phyloP scores from a whole-genome alignment of 1,284 basidiomycete species.

The Ganoderma multipileum region DNA sequence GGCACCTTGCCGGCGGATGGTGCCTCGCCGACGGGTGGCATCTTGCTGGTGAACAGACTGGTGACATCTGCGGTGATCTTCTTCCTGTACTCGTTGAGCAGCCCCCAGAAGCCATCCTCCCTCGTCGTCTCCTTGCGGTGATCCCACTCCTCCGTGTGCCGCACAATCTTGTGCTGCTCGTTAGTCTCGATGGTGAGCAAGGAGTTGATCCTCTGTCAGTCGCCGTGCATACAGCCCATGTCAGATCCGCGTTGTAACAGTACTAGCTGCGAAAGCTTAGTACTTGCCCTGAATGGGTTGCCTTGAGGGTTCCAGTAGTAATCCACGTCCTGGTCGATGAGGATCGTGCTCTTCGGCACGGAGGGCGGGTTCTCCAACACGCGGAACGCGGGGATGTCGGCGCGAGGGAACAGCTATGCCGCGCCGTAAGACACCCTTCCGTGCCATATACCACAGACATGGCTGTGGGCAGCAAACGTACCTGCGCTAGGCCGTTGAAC shows the following conservation, averaged over 20 bases:
- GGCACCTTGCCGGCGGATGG: not conserved
- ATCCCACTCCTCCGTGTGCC: constrained; percentile 57
- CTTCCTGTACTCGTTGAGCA: constrained; percentile 55
- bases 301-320: constrained; percentile 51
- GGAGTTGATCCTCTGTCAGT: constrained; percentile 49
- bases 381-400: constrained; percentile 52
- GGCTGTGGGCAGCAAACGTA: no score
- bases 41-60: constrained; percentile 40
- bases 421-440: not conserved
- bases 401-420: constrained; percentile 50
- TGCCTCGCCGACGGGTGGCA: constrained; percentile 19
- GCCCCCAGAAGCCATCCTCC: constrained; percentile 55
- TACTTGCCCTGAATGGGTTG: constrained; percentile 48
- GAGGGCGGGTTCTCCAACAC: constrained; percentile 50
- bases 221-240: not conserved
- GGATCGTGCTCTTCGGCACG: constrained; percentile 46
- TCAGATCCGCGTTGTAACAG: not conserved
- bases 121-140: constrained; percentile 48
- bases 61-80: constrained; percentile 50
- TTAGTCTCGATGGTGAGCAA: constrained; percentile 53
- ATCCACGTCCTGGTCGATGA: constrained; percentile 57
- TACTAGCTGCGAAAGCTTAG: constrained; percentile 19
- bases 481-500: constrained; percentile 56
- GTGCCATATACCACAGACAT: not conserved
- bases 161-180: constrained; percentile 45